A percentile compares a stretch with the other conserved stretches of the same genome.
These are phyloP conservation scores for Termitomyces sp. DNA, from an alignment of 768 basidiomycete species.

Conservation along the genomic window DNA sequence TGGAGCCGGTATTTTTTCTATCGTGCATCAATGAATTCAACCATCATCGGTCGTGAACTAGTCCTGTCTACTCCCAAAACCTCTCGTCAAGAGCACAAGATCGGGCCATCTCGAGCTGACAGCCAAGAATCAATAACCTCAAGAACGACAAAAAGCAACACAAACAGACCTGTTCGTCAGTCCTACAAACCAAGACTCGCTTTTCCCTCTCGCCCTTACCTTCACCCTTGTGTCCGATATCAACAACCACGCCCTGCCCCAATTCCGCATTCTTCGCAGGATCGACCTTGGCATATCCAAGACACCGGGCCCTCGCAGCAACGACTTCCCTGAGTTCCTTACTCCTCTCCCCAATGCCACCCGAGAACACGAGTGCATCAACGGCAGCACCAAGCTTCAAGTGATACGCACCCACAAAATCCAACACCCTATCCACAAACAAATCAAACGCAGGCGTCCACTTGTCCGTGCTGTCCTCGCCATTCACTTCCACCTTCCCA, in stretches of 20 bases:
- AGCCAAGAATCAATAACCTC: neutral
- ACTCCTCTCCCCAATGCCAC: constrained; percentile 83
- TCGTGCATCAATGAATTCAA: too few species aligned
- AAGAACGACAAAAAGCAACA: neutral
- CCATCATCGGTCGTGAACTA: too few species aligned
- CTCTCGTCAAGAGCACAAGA: constrained; percentile 27
- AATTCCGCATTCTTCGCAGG: constrained; percentile 38
- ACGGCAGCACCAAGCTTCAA: constrained; percentile 63
- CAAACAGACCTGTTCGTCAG: constrained; percentile 53
- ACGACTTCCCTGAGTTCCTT: constrained; percentile 56
- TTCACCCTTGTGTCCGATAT: constrained; percentile 32
- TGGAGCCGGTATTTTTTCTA: too few species aligned
- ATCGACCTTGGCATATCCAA: constrained; percentile 58
- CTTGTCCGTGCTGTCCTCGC: neutral
- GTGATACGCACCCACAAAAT: constrained; percentile 71
- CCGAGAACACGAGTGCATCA: constrained; percentile 81
- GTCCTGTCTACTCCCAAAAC: constrained; percentile 16
- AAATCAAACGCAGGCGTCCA: constrained; percentile 70
- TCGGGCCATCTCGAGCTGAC: constrained; percentile 37
- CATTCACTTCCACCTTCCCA: neutral
- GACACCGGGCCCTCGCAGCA: constrained; percentile 43
- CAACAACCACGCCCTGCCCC: constrained; percentile 38
- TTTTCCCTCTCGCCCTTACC: constrained; percentile 15
- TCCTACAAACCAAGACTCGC: constrained; percentile 55
- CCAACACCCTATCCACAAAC: constrained; percentile 70